phyloP scores from a whole-genome alignment of 805 yeast species.

The Suhomyces sp. region DNA sequence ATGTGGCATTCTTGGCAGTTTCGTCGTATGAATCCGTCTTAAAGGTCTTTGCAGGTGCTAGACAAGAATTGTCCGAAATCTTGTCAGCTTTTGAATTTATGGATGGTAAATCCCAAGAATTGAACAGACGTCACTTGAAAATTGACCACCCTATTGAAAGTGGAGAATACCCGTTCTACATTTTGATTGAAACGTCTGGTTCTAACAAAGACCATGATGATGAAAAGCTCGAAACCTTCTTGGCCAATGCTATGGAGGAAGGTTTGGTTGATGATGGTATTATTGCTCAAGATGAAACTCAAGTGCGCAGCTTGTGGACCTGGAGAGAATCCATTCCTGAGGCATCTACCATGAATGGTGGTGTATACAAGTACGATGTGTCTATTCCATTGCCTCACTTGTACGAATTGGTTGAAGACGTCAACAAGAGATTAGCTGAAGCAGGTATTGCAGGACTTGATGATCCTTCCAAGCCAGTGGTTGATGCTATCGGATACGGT shows the following conservation, averaged over 20 bases:
- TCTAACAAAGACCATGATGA: constrained; percentile 92
- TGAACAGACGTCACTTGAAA: constrained; percentile 61
- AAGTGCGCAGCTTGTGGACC: constrained; percentile 77
- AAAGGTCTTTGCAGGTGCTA: constrained; percentile 74
- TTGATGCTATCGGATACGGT: constrained; percentile 94
- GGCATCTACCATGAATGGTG: constrained; percentile 80
- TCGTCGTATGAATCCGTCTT: constrained; percentile 81
- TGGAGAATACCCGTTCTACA: constrained; percentile 77
- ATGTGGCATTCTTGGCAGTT: constrained; percentile 85
- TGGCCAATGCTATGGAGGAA: constrained; percentile 80
- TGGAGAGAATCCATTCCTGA: constrained; percentile 97
- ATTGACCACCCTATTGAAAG: constrained; percentile 74
- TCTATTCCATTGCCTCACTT: constrained; percentile 81
- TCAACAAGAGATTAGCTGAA: constrained; percentile 55
- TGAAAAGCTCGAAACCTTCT: constrained; percentile 78
- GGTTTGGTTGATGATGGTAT: constrained; percentile 90
- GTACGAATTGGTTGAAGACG: constrained; percentile 79
- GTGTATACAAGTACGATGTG: constrained; percentile 96
- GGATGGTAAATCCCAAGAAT: constrained; percentile 69
- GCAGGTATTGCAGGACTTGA: constrained; percentile 57
- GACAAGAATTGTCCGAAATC: constrained; percentile 75
- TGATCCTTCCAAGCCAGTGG: constrained; percentile 70
- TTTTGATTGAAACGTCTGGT: constrained; percentile 94
- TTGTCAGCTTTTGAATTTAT: constrained; percentile 91
- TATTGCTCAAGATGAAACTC: constrained; percentile 93